These are phyloP conservation scores for Cladosporium velox DNA, from an alignment of 2,329 filamentous ascomycete genomes.

Conservation along the genomic window DNA sequence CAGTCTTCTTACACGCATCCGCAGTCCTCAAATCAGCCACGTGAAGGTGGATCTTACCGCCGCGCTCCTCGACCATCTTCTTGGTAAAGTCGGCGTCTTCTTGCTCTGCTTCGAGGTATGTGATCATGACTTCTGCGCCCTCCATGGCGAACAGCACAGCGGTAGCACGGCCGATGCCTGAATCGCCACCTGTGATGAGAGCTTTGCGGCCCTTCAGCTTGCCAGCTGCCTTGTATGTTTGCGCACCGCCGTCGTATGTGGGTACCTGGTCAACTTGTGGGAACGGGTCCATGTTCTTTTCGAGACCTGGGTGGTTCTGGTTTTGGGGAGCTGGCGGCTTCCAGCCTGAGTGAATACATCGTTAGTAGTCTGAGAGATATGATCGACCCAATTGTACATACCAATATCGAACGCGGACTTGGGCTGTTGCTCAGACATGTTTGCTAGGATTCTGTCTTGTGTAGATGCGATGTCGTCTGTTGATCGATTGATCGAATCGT, in stretches of 20 bases:
- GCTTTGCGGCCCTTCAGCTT: slow-evolving; percentile 76
- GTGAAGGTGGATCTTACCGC: slow-evolving; percentile 65
- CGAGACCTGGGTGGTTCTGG: slow-evolving; percentile 55
- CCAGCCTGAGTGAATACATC: not conserved
- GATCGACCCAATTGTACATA: not conserved
- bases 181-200: slow-evolving; percentile 79
- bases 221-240: slow-evolving; percentile 71
- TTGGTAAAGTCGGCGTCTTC: slow-evolving; percentile 75
- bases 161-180: slow-evolving; percentile 74
- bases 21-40: slow-evolving; percentile 65
- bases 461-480: not conserved
- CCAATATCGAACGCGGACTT: slow-evolving; percentile 19
- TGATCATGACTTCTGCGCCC: slow-evolving; percentile 72
- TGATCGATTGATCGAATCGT: not conserved
- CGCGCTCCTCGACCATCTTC: slow-evolving; percentile 66
- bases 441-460: not conserved
- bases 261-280: slow-evolving; percentile 68
- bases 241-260: slow-evolving; percentile 65
- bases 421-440: slow-evolving; percentile 16
- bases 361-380: not conserved
- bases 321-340: slow-evolving; percentile 40
- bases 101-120: slow-evolving; percentile 74
- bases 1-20: slow-evolving; percentile 68
- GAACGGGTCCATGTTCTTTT: slow-evolving; percentile 58
- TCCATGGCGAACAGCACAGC: slow-evolving; percentile 80